A percentile compares a stretch with the other conserved stretches of the same genome.
Conservation (phyloP, 352 stramenopile genomes). For the Phytopythium montanum region DNA sequence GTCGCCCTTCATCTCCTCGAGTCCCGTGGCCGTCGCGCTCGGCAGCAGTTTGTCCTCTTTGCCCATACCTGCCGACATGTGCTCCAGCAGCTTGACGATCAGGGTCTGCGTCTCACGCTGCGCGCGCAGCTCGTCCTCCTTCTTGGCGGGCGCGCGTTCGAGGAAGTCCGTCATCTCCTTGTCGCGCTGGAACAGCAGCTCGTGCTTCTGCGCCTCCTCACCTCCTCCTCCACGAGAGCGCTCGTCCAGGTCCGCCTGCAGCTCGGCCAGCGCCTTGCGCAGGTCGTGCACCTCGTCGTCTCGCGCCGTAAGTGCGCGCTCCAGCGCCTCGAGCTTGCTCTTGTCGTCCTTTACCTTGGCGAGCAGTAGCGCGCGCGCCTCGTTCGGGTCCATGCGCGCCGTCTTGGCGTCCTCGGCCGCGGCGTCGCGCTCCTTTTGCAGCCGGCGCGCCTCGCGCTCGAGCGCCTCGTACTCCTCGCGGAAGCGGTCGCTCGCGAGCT, state of each 20-base stretch:
- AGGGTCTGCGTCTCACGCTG: slow-evolving; percentile 64
- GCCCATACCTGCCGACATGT: slow-evolving; percentile 72
- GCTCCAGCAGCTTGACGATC: slow-evolving; percentile 89
- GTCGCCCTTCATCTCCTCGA: slow-evolving; percentile 88
- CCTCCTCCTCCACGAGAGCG: slow-evolving; percentile 49
- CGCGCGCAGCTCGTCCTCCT: slow-evolving; percentile 49
- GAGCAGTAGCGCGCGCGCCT: slow-evolving; percentile 73
- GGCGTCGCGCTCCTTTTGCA: slow-evolving; percentile 78
- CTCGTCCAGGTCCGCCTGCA: slow-evolving; percentile 65
- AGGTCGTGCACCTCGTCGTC: slow-evolving; percentile 58
- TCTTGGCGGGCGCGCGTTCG: slow-evolving; percentile 75
- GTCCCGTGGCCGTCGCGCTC: slow-evolving; percentile 44
- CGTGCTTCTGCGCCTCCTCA: slow-evolving; percentile 83
- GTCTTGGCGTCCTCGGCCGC: slow-evolving; percentile 81
- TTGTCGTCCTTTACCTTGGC: slow-evolving; percentile 89
- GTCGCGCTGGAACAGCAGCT: slow-evolving; percentile 86
- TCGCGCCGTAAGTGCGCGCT: slow-evolving; percentile 46
- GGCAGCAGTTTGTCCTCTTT: slow-evolving; percentile 81
- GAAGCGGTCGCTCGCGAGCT: slow-evolving; percentile 63
- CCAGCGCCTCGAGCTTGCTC: slow-evolving; percentile 71
- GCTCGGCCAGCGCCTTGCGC: slow-evolving; percentile 43
- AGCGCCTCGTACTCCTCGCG: slow-evolving; percentile 77
- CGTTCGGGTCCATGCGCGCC: slow-evolving; percentile 87
- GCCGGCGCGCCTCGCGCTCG: slow-evolving; percentile 52
- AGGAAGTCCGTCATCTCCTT: slow-evolving; percentile 92